Evolutionary conservation across 2,329 filamentous ascomycete species (phyloP), one percentile per base, ranked within the genome.

Genomic region (Coniochaeta pulveracea): DNA sequence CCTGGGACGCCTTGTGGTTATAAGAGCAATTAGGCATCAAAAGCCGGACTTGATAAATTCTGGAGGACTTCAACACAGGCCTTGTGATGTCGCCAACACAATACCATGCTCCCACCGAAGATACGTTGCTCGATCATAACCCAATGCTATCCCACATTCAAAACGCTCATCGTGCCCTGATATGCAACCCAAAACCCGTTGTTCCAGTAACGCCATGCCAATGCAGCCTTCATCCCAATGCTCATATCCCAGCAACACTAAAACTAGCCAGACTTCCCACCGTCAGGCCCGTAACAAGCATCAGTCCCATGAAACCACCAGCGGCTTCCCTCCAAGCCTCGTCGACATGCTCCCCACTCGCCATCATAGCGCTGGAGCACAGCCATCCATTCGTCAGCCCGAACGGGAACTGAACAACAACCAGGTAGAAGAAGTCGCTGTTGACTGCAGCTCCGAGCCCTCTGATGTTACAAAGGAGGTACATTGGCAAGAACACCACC

Each of bases 241-340:
- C n/a, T n/a, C n/a, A 31, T 31, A 70, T 53, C 5, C 61, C 63
- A 1, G 78, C 70, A 40, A 75, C 74, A 8, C 76, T 66, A 56
- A 96, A 98, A 54, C 88, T 96, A 52, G 93, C 55, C 47, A 96
- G 56, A 58, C 89, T 96, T n/a, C 91, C 91, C 16, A 69, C 66
- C 2, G 85, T 74, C 56, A 96, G 58, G 0, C 91, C 91, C 5
- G 72, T 75, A 12, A 95, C 84, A n/a, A 96, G 71, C 54, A 80
- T 85, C 41, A 95, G 56, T 4, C 83, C 81, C 91, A 98, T 96
- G 54, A 96, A 96, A 1, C 82, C 85, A 29, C 89, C 91, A 0
- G 86, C 79, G 5, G 85, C 88, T 60, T 94, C 86, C 21, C 82
- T 69, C 61, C 98, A 89, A 8, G 79, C 76, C 2, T 80, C 73